These are phyloP conservation scores for Aureobasidium sp. DNA, from an alignment of 2,329 filamentous ascomycete species.

Conservation along the genomic window DNA sequence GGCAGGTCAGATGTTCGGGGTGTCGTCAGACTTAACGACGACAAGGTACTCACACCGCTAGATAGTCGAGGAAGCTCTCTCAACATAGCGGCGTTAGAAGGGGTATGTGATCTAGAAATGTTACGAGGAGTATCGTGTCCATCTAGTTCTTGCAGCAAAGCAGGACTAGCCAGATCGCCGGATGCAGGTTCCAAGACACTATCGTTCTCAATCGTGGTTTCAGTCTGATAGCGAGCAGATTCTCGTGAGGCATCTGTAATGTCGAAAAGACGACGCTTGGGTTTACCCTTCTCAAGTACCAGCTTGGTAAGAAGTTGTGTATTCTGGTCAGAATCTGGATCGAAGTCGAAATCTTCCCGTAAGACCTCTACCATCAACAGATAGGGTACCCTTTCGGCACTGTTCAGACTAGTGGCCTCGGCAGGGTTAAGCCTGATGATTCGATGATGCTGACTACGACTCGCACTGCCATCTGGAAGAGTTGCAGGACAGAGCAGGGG, in stretches of 20 bases:
- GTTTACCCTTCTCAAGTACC: slow-evolving; percentile 58
- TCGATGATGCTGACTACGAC: slow-evolving; percentile 70
- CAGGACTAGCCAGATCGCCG: slow-evolving; percentile 69
- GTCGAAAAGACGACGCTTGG: slow-evolving; percentile 45
- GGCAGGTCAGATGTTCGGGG: slow-evolving; percentile 64
- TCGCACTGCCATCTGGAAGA: slow-evolving; percentile 63
- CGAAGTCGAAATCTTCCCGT: slow-evolving; percentile 74
- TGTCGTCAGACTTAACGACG: slow-evolving; percentile 54
- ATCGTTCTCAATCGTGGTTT: slow-evolving; percentile 46
- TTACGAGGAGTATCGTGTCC: slow-evolving; percentile 39
- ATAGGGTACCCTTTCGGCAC: slow-evolving; percentile 79
- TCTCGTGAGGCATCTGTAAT: slow-evolving; percentile 56
- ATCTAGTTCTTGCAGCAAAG: slow-evolving; percentile 52
- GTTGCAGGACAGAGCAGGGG: slow-evolving; percentile 73
- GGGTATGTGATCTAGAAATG: slow-evolving; percentile 14
- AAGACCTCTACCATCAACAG: slow-evolving; percentile 78
- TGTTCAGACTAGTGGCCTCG: slow-evolving; percentile 78
- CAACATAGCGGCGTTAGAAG: slow-evolving; percentile 18
- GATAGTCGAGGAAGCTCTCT: slow-evolving; percentile 48
- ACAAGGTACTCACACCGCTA: slow-evolving; percentile 54
- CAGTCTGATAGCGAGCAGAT: slow-evolving; percentile 31
- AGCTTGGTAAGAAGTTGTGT: slow-evolving; percentile 56
- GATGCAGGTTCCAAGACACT: slow-evolving; percentile 79
- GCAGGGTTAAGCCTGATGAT: slow-evolving; percentile 78
- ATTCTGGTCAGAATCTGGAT: slow-evolving; percentile 67